These are phyloP conservation scores for Gloeophyllum trabeum DNA, from an alignment of 768 basidiomycete species.

Conservation along the genomic window DNA sequence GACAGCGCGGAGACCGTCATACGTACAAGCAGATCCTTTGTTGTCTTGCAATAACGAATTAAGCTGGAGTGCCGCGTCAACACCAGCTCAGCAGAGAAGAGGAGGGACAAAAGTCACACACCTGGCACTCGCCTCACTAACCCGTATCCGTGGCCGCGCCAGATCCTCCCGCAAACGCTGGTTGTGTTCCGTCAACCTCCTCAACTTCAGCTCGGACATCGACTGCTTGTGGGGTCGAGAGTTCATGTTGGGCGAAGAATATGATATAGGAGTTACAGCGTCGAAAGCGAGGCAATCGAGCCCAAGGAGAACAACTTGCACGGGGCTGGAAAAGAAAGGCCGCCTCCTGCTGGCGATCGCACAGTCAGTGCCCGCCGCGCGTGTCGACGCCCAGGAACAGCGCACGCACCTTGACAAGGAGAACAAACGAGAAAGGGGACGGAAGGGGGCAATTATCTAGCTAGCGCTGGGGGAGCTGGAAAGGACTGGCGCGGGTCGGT, in stretches of 20 bases:
- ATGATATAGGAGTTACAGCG: no score
- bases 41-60: conserved; percentile 90
- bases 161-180: conserved; percentile 85
- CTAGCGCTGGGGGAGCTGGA: no score
- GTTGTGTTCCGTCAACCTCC: conserved; percentile 89
- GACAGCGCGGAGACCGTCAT: conserved; percentile 1
- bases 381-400: no score
- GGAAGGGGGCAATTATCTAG: no score
- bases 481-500: no score
- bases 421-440: no score
- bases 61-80: conserved; percentile 40
- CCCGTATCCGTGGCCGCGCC: conserved; percentile 75
- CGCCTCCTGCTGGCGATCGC: no score
- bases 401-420: no score
- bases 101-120: conserved; percentile 33
- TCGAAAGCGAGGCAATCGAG: no score
- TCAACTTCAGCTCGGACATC: conserved; percentile 96
- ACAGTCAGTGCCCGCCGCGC: no score
- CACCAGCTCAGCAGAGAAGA: neutral
- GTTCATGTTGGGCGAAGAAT: conserved; percentile 36
- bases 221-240: conserved; percentile 81
- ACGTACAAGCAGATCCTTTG: conserved; percentile 80
- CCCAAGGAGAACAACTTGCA: no score
- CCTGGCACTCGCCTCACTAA: conserved; percentile 88
- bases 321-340: no score